phyloP scores from a whole-genome alignment of 306 rosid genomes.

The Lablab purpureus region DNA sequence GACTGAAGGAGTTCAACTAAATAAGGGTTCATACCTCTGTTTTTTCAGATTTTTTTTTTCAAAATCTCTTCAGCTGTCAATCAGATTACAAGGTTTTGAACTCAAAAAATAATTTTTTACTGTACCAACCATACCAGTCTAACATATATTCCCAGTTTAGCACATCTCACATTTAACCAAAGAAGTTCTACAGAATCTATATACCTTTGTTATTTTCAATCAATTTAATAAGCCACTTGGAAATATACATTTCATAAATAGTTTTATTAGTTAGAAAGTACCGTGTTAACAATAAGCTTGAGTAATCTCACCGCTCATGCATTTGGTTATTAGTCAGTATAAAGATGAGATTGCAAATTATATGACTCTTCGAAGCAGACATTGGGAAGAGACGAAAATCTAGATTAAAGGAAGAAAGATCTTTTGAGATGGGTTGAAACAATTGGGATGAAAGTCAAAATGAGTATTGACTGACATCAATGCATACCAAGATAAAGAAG shows the following conservation, averaged over 20 bases:
- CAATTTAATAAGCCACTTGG: background rate
- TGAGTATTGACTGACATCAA: background rate
- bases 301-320: slow-evolving; percentile 20
- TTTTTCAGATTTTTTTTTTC: slow-evolving; percentile 16
- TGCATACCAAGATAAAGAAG: background rate
- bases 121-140: background rate
- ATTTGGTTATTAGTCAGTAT: background rate
- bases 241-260: background rate
- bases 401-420: slow-evolving; percentile 11
- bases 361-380: slow-evolving; percentile 4
- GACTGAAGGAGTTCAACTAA: slow-evolving; percentile 9
- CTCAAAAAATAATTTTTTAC: background rate
- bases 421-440: background rate
- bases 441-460: background rate
- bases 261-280: background rate
- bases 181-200: slow-evolving; percentile 7
- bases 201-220: slow-evolving; percentile 19
- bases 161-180: slow-evolving; percentile 18
- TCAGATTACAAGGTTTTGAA: slow-evolving; percentile 16
- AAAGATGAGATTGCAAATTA: slow-evolving; percentile 14
- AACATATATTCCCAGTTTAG: slow-evolving; percentile 18
- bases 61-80: slow-evolving; percentile 28
- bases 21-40: slow-evolving; percentile 22
- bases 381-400: slow-evolving; percentile 3
- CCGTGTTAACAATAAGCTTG: slow-evolving; percentile 23